Conservation (phyloP, 1,284 basidiomycete genomes). For the Acaromyces ingoldii region DNA sequence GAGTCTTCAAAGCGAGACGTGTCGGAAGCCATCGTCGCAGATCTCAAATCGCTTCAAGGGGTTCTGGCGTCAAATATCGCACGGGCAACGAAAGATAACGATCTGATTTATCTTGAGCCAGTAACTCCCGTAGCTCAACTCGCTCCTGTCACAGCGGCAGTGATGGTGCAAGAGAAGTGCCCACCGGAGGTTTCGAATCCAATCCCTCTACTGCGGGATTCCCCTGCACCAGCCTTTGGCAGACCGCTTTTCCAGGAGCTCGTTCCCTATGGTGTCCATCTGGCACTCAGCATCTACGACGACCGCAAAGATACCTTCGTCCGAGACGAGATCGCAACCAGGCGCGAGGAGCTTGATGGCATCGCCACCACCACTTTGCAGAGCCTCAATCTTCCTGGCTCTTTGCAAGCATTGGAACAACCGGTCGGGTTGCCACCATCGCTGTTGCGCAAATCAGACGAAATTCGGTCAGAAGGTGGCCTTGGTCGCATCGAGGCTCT, state of each 20-base stretch:
- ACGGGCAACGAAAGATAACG: constrained; percentile 80
- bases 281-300: constrained; percentile 84
- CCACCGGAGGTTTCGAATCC: constrained; percentile 59
- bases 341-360: constrained; percentile 5
- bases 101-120: constrained; percentile 88
- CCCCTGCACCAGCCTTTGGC: constrained; percentile 38
- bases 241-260: constrained; percentile 69
- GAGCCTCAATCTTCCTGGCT: constrained; percentile 72
- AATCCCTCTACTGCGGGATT: constrained; percentile 33
- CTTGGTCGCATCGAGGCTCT: constrained; percentile 66
- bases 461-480: constrained; percentile 74
- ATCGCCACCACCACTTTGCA: constrained; percentile 61
- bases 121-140: constrained; percentile 71
- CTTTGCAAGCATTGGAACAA: constrained; percentile 79
- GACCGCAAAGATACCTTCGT: constrained; percentile 69
- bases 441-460: constrained; percentile 76
- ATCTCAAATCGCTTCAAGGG: constrained; percentile 63
- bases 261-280: constrained; percentile 78
- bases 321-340: constrained; percentile 65
- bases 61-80: constrained; percentile 58
- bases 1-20: constrained; percentile 64
- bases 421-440: constrained; percentile 83
- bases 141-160: constrained; percentile 62
- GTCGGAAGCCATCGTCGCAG: constrained; percentile 52
- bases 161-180: constrained; percentile 65